A percentile compares a stretch with the other conserved stretches of the same genome.
phyloP scores from a whole-genome alignment of 345 rosid genomes.

The Moringa oleifera region DNA sequence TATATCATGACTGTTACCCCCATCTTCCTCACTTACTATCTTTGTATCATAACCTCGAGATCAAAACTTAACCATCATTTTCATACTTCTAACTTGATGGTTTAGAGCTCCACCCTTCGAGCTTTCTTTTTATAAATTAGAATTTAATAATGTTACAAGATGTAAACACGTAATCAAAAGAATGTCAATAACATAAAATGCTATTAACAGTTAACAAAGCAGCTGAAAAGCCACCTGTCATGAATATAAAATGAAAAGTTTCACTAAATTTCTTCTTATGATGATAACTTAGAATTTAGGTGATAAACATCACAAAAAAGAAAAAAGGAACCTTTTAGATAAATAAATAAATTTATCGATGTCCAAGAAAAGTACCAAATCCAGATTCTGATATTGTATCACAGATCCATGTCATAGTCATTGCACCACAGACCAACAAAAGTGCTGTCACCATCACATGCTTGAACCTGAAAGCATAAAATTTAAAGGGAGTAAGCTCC shows the following conservation, averaged over 20 bases:
- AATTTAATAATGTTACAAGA: slow-evolving; percentile 1
- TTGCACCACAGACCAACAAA: slow-evolving; percentile 90
- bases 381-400: slow-evolving; percentile 94
- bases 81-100: background rate
- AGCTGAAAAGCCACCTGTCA: background rate
- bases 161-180: background rate
- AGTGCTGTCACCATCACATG: slow-evolving; percentile 75
- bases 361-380: slow-evolving; percentile 51
- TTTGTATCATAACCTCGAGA: background rate
- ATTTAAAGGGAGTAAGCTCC: background rate
- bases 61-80: background rate
- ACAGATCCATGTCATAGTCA: slow-evolving; percentile 92
- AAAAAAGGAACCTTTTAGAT: slow-evolving; percentile 1
- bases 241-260: background rate
- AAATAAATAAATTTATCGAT: background rate
- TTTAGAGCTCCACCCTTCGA: background rate
- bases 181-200: background rate
- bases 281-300: background rate
- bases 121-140: background rate
- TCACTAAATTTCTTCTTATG: background rate
- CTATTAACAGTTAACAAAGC: background rate
- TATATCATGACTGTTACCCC: too few relatives aligned
- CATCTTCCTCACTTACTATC: too few relatives aligned
- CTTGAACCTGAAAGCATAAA: slow-evolving; percentile 52
- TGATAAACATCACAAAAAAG: background rate